Percentiles rank a stretch among this genome's conserved stretches.
Evolutionary conservation across 139 green algal genomes (phyloP).

Genomic region (Raphidocelis subcapitata): DNA sequence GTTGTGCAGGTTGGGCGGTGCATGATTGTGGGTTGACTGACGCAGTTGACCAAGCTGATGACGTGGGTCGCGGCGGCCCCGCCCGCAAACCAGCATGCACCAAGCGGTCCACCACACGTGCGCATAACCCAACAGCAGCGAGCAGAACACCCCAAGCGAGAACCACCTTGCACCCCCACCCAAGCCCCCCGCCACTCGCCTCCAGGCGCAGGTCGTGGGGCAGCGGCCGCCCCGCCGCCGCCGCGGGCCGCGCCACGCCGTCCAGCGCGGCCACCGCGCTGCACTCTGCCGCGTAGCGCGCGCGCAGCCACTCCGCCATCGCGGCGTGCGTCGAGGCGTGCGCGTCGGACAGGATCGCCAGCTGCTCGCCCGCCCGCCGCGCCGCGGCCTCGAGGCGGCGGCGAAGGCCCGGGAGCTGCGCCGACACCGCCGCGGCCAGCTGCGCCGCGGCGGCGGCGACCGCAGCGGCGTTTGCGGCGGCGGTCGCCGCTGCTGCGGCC

Average conservation of each 20-base stretch:
- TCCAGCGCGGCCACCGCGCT: slow-evolving; percentile 66
- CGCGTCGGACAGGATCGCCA: slow-evolving; percentile 12
- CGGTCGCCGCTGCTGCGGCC: not conserved
- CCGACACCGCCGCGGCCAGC: not conserved
- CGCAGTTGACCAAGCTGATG: no score
- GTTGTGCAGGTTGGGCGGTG: not conserved
- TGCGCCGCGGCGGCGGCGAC: not conserved
- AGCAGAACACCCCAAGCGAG: no score
- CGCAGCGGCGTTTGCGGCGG: not conserved
- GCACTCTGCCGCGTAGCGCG: slow-evolving; percentile 66
- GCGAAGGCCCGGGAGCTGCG: not conserved
- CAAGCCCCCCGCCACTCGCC: not conserved
- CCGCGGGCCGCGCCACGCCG: slow-evolving; percentile 44
- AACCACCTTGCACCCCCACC: no score
- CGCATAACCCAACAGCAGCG: no score
- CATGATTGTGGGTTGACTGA: no score
- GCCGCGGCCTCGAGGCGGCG: not conserved
- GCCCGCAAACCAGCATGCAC: no score
- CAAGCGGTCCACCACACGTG: no score
- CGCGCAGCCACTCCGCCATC: slow-evolving; percentile 46
- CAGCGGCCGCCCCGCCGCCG: slow-evolving; percentile 44
- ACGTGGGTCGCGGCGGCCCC: no score
- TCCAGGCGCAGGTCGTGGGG: slow-evolving; percentile 51
- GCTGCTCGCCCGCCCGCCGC: slow-evolving; percentile 3
- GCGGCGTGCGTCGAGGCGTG: slow-evolving; percentile 17